Evolutionary conservation across 352 stramenopile species (phyloP), one percentile per base, ranked within the genome.

Genomic region (Aphanomyces stellatus): DNA sequence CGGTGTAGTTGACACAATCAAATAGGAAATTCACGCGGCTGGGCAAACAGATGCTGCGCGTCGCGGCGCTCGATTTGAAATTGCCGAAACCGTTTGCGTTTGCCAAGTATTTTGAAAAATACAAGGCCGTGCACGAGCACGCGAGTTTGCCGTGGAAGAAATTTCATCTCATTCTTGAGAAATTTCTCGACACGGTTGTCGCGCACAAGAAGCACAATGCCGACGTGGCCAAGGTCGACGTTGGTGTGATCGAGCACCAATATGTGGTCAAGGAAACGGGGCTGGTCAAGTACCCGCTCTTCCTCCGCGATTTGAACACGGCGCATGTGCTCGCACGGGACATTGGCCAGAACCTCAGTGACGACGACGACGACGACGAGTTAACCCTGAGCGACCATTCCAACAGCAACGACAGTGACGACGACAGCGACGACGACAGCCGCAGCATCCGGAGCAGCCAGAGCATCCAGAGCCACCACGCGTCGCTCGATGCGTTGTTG

Each of bases 161-260:
- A 27, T 92, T 92, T 51, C 76, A 85, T 33, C 88, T 88, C 28
- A 75, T 90, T 40, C 67, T 92, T 1, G 78, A 92, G 61, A 92
- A 92, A 53, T 92, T 92, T 37, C 65, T 92, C 24, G 71, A 75
- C 41, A 76, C 76, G 24, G 62, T 90, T 15, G 74, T 87, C 0
- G 76, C 80, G n/a, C 67, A 77, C 42, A 73, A 71, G 8, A 68
- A 88, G 2, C 13, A 13, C 17, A 51, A 8, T 22, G 25, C 22
- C 25, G 82, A 86, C 46, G 90, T 92, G 78, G 74, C 85, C 5
- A 70, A 81, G 46, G 72, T 92, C 68, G 81, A 88, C 53, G 71
- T 78, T 3, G 72, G 82, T 41, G 42, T 80, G 22, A 66, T 91
- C 27, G 66, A 70, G 0, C 53, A 75, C 2, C 34, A 42, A 17